A percentile compares a stretch with the other conserved stretches of the same genome.
phyloP scores from a whole-genome alignment of 208 protist species.

The Endotrypanum monterogeii region DNA sequence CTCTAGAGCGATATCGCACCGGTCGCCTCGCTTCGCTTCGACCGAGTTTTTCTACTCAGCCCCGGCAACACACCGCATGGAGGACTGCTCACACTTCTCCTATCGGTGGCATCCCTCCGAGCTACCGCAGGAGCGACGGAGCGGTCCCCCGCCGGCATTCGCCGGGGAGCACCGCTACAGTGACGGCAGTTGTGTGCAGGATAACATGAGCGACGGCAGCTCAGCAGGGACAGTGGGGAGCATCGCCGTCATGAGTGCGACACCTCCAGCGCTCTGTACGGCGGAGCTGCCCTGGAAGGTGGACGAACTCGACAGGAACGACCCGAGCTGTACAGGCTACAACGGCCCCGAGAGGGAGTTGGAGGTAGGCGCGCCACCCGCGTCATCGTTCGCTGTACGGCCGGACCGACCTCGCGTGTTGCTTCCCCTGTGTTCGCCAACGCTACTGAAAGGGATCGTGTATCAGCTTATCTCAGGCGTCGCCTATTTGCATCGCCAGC shows the following conservation, averaged over 20 bases:
- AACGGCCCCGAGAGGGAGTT: neutral
- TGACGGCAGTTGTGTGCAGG: neutral
- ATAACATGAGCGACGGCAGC: constrained; percentile 11
- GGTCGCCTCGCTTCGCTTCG: neutral
- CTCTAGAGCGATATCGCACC: neutral
- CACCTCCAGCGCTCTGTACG: constrained; percentile 9
- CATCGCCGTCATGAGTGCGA: constrained; percentile 26
- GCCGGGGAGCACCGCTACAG: neutral
- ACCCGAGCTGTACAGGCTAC: neutral
- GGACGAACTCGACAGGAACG: neutral
- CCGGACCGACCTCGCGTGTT: constrained; percentile 8
- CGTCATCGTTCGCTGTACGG: neutral
- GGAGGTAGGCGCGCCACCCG: neutral
- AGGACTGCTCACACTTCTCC: constrained; percentile 14
- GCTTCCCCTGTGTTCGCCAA: constrained; percentile 48
- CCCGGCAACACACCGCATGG: constrained; percentile 16
- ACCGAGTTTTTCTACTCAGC: neutral
- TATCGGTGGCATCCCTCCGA: neutral
- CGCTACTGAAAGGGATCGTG: constrained; percentile 70
- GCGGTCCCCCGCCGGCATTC: neutral
- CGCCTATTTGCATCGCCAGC: constrained; percentile 77
- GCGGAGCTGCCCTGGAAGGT: neutral
- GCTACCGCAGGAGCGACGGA: neutral
- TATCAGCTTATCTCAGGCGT: constrained; percentile 76
- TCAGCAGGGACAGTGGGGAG: neutral